Conservation (phyloP, 176 grass and related monocot genomes). For the Musa acuminata region DNA sequence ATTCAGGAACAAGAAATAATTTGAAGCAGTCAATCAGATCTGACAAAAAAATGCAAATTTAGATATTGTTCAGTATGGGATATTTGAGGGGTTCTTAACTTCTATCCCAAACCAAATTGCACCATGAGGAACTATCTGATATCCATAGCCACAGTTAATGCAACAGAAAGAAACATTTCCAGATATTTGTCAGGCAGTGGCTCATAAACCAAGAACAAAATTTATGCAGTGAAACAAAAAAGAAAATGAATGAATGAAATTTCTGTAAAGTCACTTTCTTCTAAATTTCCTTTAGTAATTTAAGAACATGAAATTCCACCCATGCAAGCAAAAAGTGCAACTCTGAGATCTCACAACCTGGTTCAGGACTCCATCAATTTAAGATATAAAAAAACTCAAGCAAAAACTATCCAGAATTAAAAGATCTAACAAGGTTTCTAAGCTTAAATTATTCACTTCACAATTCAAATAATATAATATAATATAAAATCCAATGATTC, state of each 20-base stretch:
- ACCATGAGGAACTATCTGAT: neutral
- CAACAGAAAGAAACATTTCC: neutral
- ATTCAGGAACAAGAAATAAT: slow-evolving; percentile 42
- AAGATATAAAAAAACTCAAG: too few species aligned
- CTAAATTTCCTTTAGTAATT: neutral
- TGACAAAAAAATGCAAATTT: slow-evolving; percentile 24
- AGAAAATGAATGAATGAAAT: neutral
- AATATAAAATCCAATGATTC: neutral
- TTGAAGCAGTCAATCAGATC: slow-evolving; percentile 58
- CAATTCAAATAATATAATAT: too few species aligned
- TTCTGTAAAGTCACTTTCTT: neutral
- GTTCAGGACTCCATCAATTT: neutral
- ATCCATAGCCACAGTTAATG: neutral
- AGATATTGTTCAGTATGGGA: neutral
- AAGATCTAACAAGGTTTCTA: too few species aligned
- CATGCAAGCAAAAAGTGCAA: neutral
- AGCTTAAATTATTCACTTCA: too few species aligned
- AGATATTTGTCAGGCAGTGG: neutral
- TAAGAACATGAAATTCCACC: neutral
- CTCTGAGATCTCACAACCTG: neutral
- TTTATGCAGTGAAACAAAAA: neutral
- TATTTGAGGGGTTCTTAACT: neutral
- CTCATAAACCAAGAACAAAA: neutral
- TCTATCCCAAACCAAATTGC: neutral
- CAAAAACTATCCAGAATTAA: too few species aligned